Evolutionary conservation across 2,329 filamentous ascomycete species (phyloP), one percentile per base, ranked within the genome.

Genomic region (Kalaharituber pfeilii): DNA sequence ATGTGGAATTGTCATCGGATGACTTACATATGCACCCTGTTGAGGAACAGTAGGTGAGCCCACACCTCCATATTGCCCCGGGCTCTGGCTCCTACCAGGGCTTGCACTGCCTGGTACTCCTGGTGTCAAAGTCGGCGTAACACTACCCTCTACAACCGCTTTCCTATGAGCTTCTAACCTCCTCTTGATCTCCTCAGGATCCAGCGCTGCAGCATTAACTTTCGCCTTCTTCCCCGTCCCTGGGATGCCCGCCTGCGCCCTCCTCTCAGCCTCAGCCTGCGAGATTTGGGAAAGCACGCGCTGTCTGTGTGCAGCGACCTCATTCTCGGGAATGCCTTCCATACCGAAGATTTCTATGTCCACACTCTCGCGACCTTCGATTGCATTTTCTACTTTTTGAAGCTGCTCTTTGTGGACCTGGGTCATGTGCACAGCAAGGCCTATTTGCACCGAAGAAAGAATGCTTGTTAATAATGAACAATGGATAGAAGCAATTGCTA

Each of bases 301-400:
- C 69, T 91, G 84, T 66, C 85, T 83, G 73, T 95, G 88, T 65
- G 84, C 78, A 64, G 86, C 78, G 55, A 86, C 72, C 58, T 93
- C 77, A 55, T 94, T 86, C 56, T 86, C 82, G 2, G 91, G 91
- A 33, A 96, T 86, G 65, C 91, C 91, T 68, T 95, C 87, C 85
- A 95, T 95, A 65, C 89, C 91, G 67, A 96, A 98, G 65, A 98
- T 95, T 70, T 98, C 91, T 57, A 94, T 80, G 57, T 94, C 86
- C 57, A 94, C 79, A 56, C 83, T 82, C 60, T 86, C 79, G 59
- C 91, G 81, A 65, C 89, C 89, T 0, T 84, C 81, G 2, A 95
- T 76, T 50, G 91, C 87, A 74, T 96, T 95, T 64, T 95, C 89
- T 65, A 98, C 87, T 45, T 80, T 79, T 20, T 78, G 80, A 50